Conservation (phyloP, 805 yeast genomes). For the Cyberlindnera mrakii region DNA sequence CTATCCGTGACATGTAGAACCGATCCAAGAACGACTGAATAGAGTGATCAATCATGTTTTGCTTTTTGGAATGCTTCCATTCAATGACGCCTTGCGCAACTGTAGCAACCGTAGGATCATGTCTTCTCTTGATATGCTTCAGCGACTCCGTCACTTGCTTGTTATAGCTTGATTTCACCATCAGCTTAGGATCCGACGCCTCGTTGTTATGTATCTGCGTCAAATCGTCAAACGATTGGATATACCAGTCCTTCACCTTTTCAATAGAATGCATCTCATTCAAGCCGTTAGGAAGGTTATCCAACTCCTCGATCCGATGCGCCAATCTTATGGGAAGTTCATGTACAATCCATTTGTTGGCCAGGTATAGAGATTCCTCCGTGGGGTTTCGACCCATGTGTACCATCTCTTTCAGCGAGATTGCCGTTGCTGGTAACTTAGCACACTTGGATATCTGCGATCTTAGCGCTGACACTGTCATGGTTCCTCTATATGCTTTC, state of each 20-base stretch:
- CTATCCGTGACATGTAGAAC: slow-evolving; percentile 86
- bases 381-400: slow-evolving; percentile 79
- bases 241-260: slow-evolving; percentile 83
- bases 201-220: slow-evolving; percentile 36
- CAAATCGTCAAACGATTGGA: slow-evolving; percentile 81
- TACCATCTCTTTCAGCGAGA: slow-evolving; percentile 83
- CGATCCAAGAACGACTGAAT: slow-evolving; percentile 80
- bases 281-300: slow-evolving; percentile 70
- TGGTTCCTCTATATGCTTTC: not conserved
- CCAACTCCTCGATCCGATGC: slow-evolving; percentile 78
- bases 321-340: slow-evolving; percentile 86
- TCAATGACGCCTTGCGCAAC: slow-evolving; percentile 90
- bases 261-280: slow-evolving; percentile 68
- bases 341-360: slow-evolving; percentile 77
- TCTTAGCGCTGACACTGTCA: slow-evolving; percentile 13
- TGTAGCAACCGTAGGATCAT: slow-evolving; percentile 89
- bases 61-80: slow-evolving; percentile 57
- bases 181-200: slow-evolving; percentile 24
- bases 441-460: slow-evolving; percentile 43
- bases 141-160: slow-evolving; percentile 58
- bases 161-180: slow-evolving; percentile 69
- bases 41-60: slow-evolving; percentile 55
- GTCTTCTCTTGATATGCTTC: slow-evolving; percentile 70
- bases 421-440: slow-evolving; percentile 73
- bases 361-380: slow-evolving; percentile 74